These are phyloP conservation scores for Phaeophleospora eucalypticola DNA, from an alignment of 2,329 filamentous ascomycete genomes.

Conservation along the genomic window DNA sequence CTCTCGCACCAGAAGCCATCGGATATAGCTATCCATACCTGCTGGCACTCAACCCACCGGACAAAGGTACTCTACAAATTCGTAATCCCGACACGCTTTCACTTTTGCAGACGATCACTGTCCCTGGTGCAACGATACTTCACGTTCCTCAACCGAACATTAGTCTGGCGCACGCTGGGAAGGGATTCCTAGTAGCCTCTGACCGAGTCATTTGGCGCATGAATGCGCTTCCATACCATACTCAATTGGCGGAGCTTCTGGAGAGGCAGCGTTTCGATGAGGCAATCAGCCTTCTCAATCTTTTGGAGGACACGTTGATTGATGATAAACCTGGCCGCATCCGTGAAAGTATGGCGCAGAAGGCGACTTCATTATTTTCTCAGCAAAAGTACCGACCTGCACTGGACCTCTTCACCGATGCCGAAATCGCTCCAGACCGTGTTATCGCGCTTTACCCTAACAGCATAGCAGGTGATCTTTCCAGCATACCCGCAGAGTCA, in stretches of 20 bases:
- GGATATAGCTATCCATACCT: constrained; percentile 98
- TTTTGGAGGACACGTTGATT: constrained; percentile 89
- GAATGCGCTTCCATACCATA: constrained; percentile 86
- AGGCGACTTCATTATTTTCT: constrained; percentile 80
- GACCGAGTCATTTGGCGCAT: constrained; percentile 94
- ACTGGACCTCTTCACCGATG: constrained; percentile 85
- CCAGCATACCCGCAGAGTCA: constrained; percentile 49
- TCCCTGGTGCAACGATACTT: constrained; percentile 77
- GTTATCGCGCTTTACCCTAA: constrained; percentile 82
- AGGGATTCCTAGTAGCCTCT: constrained; percentile 90
- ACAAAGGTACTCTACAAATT: constrained; percentile 82
- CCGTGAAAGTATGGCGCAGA: constrained; percentile 83
- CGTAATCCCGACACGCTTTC: constrained; percentile 88
- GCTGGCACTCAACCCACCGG: constrained; percentile 74
- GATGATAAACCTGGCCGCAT: constrained; percentile 76
- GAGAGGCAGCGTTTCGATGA: constrained; percentile 75
- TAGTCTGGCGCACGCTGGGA: constrained; percentile 91
- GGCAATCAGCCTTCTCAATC: constrained; percentile 79
- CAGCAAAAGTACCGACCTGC: constrained; percentile 78
- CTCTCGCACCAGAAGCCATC: constrained; percentile 78
- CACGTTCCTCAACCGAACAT: constrained; percentile 91
- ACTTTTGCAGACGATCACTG: constrained; percentile 76
- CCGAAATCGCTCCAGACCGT: constrained; percentile 81
- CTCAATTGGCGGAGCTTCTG: constrained; percentile 79
- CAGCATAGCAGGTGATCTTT: constrained; percentile 77